phyloP scores from a whole-genome alignment of 306 rosid genomes.

The Purshia tridentata region DNA sequence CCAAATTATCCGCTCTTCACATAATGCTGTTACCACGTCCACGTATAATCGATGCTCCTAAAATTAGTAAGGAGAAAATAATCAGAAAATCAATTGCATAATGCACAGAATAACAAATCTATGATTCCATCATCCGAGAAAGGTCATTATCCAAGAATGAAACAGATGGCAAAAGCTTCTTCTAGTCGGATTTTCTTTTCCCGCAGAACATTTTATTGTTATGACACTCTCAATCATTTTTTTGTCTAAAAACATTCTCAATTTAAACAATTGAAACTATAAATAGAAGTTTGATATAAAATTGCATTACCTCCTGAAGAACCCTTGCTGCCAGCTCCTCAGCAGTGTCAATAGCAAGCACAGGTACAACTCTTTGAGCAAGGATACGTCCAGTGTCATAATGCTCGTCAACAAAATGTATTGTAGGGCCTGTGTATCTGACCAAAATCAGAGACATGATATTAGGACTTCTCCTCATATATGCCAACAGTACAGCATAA shows the following conservation, averaged over 20 bases:
- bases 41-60: constrained; percentile 78
- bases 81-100: neutral
- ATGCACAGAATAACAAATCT: neutral
- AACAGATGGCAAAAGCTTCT: neutral
- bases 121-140: neutral
- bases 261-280: neutral
- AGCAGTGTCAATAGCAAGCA: constrained; percentile 68
- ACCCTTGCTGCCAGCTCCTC: constrained; percentile 82
- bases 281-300: neutral
- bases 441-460: constrained; percentile 8
- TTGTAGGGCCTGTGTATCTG: constrained; percentile 84
- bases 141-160: neutral
- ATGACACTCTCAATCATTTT: no score
- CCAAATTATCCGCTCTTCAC: constrained; percentile 85
- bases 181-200: no score
- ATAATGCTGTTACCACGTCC: constrained; percentile 66
- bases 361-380: constrained; percentile 83
- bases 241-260: neutral
- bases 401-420: constrained; percentile 89
- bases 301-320: constrained; percentile 61
- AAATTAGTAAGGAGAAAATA: constrained; percentile 4
- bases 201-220: no score
- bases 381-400: constrained; percentile 87
- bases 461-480: neutral
- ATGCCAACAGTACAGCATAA: neutral